Percentiles rank a stretch among this genome's conserved stretches.
These are phyloP conservation scores for Stygiomarasmius scandens DNA, from an alignment of 1,284 basidiomycete genomes.

Conservation along the genomic window DNA sequence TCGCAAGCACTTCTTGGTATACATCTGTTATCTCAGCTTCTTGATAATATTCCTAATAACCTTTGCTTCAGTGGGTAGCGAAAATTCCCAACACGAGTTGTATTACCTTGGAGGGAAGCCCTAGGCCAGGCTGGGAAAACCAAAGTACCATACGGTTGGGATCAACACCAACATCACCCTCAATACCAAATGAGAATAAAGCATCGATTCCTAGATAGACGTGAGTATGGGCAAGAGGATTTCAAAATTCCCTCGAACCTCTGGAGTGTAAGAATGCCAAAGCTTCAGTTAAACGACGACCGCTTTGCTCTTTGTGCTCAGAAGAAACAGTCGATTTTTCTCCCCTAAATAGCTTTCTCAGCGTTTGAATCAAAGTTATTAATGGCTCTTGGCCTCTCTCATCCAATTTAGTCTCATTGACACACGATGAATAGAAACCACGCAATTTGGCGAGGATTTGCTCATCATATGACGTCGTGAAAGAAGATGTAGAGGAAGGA, in stretches of 20 bases:
- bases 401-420: conserved; percentile 71
- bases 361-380: conserved; percentile 55
- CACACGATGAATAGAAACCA: conserved; percentile 81
- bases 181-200: conserved; percentile 79
- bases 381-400: conserved; percentile 67
- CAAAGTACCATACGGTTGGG: conserved; percentile 86
- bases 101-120: conserved; percentile 84
- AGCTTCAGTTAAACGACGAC: conserved; percentile 71
- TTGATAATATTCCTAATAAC: conserved; percentile 82
- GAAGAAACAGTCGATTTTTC: conserved; percentile 18
- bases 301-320: conserved; percentile 28
- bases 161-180: conserved; percentile 90
- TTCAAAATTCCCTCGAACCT: conserved; percentile 43
- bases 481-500: conserved; percentile 28
- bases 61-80: conserved; percentile 8
- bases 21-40: conserved; percentile 73
- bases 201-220: conserved; percentile 66
- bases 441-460: conserved; percentile 80
- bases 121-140: conserved; percentile 84
- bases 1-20: conserved; percentile 74
- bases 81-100: background rate
- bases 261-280: conserved; percentile 87
- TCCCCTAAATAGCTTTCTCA: conserved; percentile 60
- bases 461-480: conserved; percentile 54
- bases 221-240: background rate